These are phyloP conservation scores for Lodderomyces margitis DNA, from an alignment of 1,139 yeast species.

Conservation along the genomic window DNA sequence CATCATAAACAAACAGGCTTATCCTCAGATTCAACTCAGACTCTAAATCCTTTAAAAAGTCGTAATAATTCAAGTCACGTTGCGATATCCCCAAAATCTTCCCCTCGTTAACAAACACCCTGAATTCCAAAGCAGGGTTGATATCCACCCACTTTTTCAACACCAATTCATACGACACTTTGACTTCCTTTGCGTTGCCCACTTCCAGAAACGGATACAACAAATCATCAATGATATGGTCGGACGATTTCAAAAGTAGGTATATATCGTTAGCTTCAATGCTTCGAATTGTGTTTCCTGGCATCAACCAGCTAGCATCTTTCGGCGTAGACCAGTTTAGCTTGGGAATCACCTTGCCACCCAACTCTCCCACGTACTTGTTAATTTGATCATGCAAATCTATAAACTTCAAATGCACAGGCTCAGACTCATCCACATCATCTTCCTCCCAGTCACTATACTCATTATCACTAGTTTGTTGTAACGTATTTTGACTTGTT, in stretches of 20 bases:
- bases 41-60: constrained; percentile 52
- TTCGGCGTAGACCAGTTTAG: constrained; percentile 96
- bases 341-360: constrained; percentile 76
- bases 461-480: constrained; percentile 55
- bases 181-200: constrained; percentile 11
- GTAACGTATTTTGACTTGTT: constrained; percentile 22
- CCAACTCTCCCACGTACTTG: constrained; percentile 36
- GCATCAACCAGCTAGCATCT: constrained; percentile 89
- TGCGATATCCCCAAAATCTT: constrained; percentile 74
- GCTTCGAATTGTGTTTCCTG: constrained; percentile 75
- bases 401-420: constrained; percentile 36
- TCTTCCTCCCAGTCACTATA: constrained; percentile 71
- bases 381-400: constrained; percentile 57
- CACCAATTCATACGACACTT: constrained; percentile 56
- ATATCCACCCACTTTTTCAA: constrained; percentile 76
- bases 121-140: constrained; percentile 87
- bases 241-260: constrained; percentile 77
- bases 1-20: constrained; percentile 50
- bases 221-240: constrained; percentile 82
- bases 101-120: constrained; percentile 71
- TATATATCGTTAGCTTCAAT: constrained; percentile 70
- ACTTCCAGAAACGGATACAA: constrained; percentile 63
- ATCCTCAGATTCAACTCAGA: constrained; percentile 49
- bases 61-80: constrained; percentile 81
- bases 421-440: constrained; percentile 13